Evolutionary conservation across 345 rosid genomes (phyloP), one percentile per base, ranked within the genome.

Genomic region (Erysimum cheiranthoides): DNA sequence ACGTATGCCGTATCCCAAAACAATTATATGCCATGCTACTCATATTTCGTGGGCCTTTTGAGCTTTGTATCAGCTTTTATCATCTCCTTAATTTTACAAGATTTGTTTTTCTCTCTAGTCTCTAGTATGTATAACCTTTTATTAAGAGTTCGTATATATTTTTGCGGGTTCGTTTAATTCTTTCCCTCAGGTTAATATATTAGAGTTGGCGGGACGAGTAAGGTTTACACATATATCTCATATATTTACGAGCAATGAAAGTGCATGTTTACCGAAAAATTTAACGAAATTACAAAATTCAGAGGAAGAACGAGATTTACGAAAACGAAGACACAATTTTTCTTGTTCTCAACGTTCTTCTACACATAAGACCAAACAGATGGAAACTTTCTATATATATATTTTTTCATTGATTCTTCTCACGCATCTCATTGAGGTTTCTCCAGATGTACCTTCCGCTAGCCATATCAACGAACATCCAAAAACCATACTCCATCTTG

Each of bases 401-500:
- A 21, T 10, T 11, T 53, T 11, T n/a, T 77, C 40, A 63, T 21
- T 54, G 45, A 43, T 10, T 68, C 56, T 28, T 76, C 42, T 71
- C 77, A 78, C 65, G 81, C 82, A 86, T 75, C 61, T 85, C 86
- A 79, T 73, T 87, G 51, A 90, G 75, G 67, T 84, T 85, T 82
- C 89, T 90, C 93, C 96, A 90, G 77, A 89, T 57, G 74, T 90
- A 87, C 43, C 81, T 84, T 53, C 96, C 95, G 46, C 89, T 93
- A 8, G 98, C 96, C 93, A 90, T 90, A 86, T 93, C 98, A 4
- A 89, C 90, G 65, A 85, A 84, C 58, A 73, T 86, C 95, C 89
- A 89, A 60, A 93, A 93, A 36, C 86, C 93, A 56, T 84, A 80
- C 66, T 74, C 80, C 17, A 81, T 72, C 82, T 72, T 77, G 81